Conservation (phyloP, 1,139 yeast genomes). For the Candida sanyaensis region DNA sequence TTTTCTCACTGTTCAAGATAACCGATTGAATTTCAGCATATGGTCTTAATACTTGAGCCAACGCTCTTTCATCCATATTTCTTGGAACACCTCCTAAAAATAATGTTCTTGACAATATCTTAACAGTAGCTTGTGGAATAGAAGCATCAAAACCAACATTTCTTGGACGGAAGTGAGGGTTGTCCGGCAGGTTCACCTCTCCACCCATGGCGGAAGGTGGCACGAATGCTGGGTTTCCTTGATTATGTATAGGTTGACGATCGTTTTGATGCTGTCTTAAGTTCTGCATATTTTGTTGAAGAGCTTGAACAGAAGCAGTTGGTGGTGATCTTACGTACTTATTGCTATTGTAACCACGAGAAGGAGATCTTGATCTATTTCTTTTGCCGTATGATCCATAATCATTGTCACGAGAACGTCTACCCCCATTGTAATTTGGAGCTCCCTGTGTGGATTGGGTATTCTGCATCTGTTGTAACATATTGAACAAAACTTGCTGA, state of each 20-base stretch:
- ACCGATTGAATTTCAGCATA: constrained; percentile 94
- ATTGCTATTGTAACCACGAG: constrained; percentile 25
- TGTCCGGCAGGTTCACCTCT: constrained; percentile 68
- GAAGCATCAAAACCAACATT: constrained; percentile 68
- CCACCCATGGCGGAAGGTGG: constrained; percentile 27
- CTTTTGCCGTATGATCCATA: constrained; percentile 42
- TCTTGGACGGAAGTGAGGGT: constrained; percentile 72
- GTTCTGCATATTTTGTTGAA: constrained; percentile 13
- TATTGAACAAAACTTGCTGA: constrained; percentile 37
- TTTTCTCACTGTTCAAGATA: constrained; percentile 82
- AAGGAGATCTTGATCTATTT: constrained; percentile 60
- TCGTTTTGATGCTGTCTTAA: constrained; percentile 14
- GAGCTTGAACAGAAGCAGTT: constrained; percentile 10
- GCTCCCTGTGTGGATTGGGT: constrained; percentile 19
- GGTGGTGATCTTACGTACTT: constrained; percentile 31
- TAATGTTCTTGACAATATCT: constrained; percentile 84
- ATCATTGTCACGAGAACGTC: constrained; percentile 38
- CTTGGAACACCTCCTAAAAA: constrained; percentile 94
- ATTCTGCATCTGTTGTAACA: constrained; percentile 48
- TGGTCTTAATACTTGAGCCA: constrained; percentile 73
- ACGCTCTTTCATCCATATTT: constrained; percentile 72
- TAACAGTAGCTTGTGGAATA: constrained; percentile 78
- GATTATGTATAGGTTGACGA: background rate
- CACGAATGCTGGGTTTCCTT: constrained; percentile 9
- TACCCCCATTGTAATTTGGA: constrained; percentile 23